Base-by-base conservation (phyloP, 2,329 filamentous ascomycete genomes). In the Monosporascus ibericus region DNA sequence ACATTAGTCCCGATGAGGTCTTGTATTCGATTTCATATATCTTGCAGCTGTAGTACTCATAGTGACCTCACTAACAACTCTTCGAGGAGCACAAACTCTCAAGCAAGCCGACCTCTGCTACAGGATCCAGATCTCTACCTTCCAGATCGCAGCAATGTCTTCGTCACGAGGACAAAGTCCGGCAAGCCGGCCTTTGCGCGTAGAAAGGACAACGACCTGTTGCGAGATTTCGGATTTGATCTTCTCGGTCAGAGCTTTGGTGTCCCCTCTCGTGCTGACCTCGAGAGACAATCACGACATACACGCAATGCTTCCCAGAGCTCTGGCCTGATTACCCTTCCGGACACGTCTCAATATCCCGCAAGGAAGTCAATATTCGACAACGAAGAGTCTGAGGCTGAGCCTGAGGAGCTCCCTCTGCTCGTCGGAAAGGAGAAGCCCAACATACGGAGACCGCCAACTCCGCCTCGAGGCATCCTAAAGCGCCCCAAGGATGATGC, bases 171-270 rank as follows among this genome's bases (percentile, higher is more conserved):
- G 17, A 62, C 58, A 5, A 62, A 57, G 38, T 53, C 54, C 36
- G 63, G 64, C 37, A 63, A 57, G 18, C 60, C 59, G 17, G 64
- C 61, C 11, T 40, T 63, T 9, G 60, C 57, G 37, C 63, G 64
- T 11, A 65, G 63, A 49, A 66, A 63, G 50, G 40, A 48, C 24
- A 51, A 54, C 3, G 58, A 48, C 8, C 52, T 63, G 11, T 39
- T 63, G 18, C 48, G 58, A 53, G 58, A 63, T 40, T 53, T 52
- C 24, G 64, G 60, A 9, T 65, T 65, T 25, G 63, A 63, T 48
- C 46, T 63, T 7, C 51, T 65, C 2, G 60, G 59, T 44, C 57
- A 66, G 30, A 57, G 48, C 48, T 54, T 66, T 14, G 62, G 62
- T 14, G 49, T 64, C 27, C 57, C 60, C 17, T 65, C 63, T 44